Evolutionary conservation across 2,329 filamentous ascomycete species (phyloP).

Genomic region (Sordariomycetes sp.): DNA sequence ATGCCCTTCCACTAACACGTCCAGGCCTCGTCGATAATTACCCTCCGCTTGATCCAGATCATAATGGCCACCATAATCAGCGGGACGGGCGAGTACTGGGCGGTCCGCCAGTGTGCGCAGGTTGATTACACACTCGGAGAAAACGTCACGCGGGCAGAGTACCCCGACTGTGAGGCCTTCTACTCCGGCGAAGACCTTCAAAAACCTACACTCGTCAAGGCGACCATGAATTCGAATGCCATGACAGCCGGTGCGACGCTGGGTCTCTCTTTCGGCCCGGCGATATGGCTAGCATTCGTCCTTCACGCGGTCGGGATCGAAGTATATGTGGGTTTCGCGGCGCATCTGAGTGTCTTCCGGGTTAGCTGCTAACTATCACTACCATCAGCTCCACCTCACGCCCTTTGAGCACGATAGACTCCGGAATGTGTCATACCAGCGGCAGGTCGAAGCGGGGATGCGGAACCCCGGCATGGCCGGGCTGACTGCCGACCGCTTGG

Average conservation of each 20-base stretch:
- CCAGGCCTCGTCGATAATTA: conserved; percentile 38
- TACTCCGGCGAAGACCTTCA: conserved; percentile 12
- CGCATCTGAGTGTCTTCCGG: not conserved
- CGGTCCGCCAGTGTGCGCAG: conserved; percentile 31
- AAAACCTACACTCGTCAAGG: conserved; percentile 15
- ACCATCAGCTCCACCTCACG: conserved; percentile 35
- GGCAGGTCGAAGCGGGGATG: conserved; percentile 43
- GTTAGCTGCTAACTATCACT: not conserved
- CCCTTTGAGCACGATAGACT: conserved; percentile 42
- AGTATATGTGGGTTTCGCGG: conserved; percentile 27
- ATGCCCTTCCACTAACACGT: not conserved
- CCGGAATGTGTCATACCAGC: conserved; percentile 41
- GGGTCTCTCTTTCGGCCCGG: conserved; percentile 37
- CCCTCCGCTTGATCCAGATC: conserved; percentile 35
- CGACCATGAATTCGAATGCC: conserved; percentile 18
- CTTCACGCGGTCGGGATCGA: conserved; percentile 40
- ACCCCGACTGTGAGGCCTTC: conserved; percentile 32
- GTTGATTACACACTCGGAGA: conserved; percentile 27
- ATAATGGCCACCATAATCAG: conserved; percentile 28
- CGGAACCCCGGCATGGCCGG: conserved; percentile 35
- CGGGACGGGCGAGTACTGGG: conserved; percentile 13
- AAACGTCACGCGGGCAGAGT: conserved; percentile 19
- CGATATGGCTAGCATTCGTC: conserved; percentile 38
- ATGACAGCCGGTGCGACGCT: conserved; percentile 28
- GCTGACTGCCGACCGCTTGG: conserved; percentile 28